These are phyloP conservation scores for Leucocoprinus sp. DNA, from an alignment of 768 basidiomycete species.

Conservation along the genomic window DNA sequence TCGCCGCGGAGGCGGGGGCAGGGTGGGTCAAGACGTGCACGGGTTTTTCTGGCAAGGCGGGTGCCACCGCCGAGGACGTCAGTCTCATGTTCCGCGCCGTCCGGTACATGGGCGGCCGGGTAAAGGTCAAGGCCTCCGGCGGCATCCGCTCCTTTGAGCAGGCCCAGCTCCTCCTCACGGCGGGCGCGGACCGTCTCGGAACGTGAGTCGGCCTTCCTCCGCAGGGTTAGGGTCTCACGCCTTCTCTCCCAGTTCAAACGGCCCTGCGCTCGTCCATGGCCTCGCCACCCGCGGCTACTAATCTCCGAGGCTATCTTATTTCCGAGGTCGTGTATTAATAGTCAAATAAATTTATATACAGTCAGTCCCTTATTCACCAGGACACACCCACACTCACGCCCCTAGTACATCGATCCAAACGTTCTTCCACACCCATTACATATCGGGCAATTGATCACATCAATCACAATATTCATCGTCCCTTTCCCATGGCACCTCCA, in stretches of 20 bases:
- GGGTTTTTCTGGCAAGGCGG: conserved; percentile 37
- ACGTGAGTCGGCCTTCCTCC: conserved; percentile 31
- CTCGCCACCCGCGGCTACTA: conserved; percentile 7
- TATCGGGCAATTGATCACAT: conserved; percentile 39
- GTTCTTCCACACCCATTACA: conserved; percentile 63
- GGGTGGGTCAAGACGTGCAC: conserved; percentile 49
- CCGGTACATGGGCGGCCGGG: conserved; percentile 24
- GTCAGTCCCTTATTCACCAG: no score
- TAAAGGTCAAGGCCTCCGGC: conserved; percentile 45
- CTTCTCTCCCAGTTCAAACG: not conserved
- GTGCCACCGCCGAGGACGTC: conserved; percentile 37
- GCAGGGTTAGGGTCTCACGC: no score
- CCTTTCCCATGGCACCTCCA: conserved; percentile 60
- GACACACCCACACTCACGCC: not conserved
- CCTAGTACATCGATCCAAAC: conserved; percentile 20
- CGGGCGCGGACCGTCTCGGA: conserved; percentile 46
- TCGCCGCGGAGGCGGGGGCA: conserved; percentile 43
- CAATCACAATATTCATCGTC: conserved; percentile 41
- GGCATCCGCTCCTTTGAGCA: conserved; percentile 40
- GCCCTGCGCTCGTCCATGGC: conserved; percentile 7
- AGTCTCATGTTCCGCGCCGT: conserved; percentile 34
- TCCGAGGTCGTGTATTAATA: no score
- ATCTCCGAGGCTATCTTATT: not conserved
- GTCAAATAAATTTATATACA: no score
- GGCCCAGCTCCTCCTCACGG: conserved; percentile 37